Evolutionary conservation across 495 filamentous ascomycete genomes (phyloP).

Genomic region (Penicillium atrosanguineum): DNA sequence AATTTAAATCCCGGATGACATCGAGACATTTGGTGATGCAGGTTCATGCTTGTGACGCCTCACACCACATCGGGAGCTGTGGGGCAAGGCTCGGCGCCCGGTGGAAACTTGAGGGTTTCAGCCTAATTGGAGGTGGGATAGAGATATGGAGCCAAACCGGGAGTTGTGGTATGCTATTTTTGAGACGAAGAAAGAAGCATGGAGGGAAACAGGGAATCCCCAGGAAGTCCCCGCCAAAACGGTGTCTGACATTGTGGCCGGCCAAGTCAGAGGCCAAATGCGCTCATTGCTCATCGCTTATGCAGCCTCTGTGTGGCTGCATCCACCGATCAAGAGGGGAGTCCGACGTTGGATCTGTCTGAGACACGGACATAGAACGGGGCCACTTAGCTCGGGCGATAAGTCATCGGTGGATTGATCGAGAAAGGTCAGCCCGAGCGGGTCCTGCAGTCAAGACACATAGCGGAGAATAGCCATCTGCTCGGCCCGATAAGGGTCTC

Average conservation of each 20-base stretch:
- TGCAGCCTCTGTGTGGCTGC: not conserved
- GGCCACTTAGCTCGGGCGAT: not conserved
- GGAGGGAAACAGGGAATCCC: not conserved
- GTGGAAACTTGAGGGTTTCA: not conserved
- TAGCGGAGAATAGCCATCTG: not conserved
- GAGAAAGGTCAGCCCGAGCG: not conserved
- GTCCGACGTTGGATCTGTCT: not conserved
- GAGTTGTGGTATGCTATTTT: not conserved
- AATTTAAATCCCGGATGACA: not conserved
- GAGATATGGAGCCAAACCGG: not conserved
- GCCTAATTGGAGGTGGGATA: not conserved
- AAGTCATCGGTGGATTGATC: not conserved
- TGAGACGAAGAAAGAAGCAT: not conserved
- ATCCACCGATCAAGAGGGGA: too few relatives aligned
- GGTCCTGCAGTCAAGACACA: too few relatives aligned
- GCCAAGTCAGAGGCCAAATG: too few relatives aligned
- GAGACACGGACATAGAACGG: not conserved
- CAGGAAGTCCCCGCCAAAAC: not conserved
- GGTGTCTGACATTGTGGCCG: not conserved
- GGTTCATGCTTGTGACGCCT: not conserved
- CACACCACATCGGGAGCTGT: not conserved
- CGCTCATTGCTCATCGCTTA: too few relatives aligned
- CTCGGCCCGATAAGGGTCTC: not conserved
- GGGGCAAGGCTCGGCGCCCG: not conserved
- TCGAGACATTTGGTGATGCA: not conserved